A percentile compares a stretch with the other conserved stretches of the same genome.
Conservation (phyloP, 208 protist genomes). For the Acanthamoeba sp. region DNA sequence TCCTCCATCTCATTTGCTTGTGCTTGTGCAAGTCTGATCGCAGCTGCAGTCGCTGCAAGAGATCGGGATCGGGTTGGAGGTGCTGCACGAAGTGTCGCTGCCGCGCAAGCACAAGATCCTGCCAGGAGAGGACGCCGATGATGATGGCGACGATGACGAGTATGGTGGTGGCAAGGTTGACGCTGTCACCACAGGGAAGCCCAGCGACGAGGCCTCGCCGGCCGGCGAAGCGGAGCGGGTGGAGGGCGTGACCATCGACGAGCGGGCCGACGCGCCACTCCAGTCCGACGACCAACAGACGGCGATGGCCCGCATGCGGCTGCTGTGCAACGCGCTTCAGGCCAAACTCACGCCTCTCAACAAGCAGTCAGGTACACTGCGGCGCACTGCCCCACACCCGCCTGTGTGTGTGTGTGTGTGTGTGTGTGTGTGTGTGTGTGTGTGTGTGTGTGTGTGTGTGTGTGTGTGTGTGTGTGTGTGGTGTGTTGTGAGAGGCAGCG, state of each 20-base stretch:
- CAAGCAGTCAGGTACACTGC: neutral
- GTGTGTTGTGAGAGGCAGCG: too few species aligned
- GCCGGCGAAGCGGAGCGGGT: neutral
- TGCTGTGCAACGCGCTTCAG: neutral
- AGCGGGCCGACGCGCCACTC: neutral
- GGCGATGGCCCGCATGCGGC: neutral
- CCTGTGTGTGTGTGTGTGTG: neutral
- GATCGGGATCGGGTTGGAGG: conserved; percentile 1
- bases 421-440: too few species aligned
- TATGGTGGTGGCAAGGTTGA: neutral
- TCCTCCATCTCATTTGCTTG: neutral
- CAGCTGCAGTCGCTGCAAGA: conserved; percentile 1
- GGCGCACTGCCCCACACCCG: too few species aligned
- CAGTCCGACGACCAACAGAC: neutral
- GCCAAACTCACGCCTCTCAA: conserved; percentile 27
- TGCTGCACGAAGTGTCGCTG: neutral
- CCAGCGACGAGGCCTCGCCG: too few species aligned
- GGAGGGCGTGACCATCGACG: neutral
- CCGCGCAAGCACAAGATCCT: neutral
- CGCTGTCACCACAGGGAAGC: neutral
- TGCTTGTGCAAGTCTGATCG: too few species aligned
- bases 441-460: too few species aligned
- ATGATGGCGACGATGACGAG: neutral
- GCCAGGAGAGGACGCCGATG: neutral
- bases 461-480: too few species aligned